phyloP scores from a whole-genome alignment of 108 stramenopile genomes.

The Pseudonitzschia pungens region DNA sequence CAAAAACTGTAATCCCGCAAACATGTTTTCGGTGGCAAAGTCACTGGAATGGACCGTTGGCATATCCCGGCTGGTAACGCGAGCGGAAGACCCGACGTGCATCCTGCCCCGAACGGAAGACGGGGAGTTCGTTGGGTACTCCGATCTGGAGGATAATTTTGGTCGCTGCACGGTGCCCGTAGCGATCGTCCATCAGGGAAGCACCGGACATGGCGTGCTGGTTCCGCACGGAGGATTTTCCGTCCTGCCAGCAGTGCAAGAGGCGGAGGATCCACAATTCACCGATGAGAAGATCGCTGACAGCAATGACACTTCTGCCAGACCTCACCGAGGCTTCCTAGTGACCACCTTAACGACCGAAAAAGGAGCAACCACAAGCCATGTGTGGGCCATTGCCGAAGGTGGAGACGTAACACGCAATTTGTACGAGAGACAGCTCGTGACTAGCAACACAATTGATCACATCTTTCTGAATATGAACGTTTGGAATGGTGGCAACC shows the following conservation, averaged over 20 bases:
- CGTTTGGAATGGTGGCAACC: constrained; percentile 14
- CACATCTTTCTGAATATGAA: background rate
- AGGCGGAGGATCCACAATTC: background rate
- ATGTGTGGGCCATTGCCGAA: constrained; percentile 17
- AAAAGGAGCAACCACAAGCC: background rate
- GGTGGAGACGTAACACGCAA: background rate
- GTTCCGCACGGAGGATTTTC: constrained; percentile 10
- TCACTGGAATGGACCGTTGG: constrained; percentile 18
- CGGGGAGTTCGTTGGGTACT: background rate
- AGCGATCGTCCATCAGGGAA: constrained; percentile 11
- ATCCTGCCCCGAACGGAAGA: background rate
- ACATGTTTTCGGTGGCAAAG: background rate
- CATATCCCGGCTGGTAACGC: constrained; percentile 9
- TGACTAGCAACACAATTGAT: background rate
- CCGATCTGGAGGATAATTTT: constrained; percentile 8
- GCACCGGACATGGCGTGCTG: background rate
- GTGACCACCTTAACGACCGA: background rate
- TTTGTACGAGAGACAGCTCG: background rate
- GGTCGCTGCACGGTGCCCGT: constrained; percentile 19
- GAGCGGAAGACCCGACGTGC: constrained; percentile 3
- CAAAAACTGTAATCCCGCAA: constrained; percentile 10
- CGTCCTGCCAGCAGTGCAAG: background rate
- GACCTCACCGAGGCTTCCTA: constrained; percentile 13
- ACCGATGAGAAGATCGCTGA: background rate
- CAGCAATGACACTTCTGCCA: no score